Conservation (phyloP, 257 asterid genomes). For the Apocynum venetum region DNA sequence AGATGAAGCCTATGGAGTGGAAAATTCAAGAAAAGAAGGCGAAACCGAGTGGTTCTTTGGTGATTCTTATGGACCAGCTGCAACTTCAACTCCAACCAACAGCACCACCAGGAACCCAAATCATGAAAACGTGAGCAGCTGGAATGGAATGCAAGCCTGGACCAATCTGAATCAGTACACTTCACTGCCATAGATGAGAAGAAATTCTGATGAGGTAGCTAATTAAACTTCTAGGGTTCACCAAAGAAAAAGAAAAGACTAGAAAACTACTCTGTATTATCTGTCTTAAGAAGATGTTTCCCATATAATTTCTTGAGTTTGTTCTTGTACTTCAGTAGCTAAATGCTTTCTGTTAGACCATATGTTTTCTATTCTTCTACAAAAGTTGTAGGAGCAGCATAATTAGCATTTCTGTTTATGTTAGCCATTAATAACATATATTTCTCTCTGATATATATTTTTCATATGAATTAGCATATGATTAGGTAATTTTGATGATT, state of each 20-base stretch:
- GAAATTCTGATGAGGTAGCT: constrained; percentile 11
- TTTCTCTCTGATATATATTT: neutral
- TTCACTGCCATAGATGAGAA: constrained; percentile 38
- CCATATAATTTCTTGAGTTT: constrained; percentile 8
- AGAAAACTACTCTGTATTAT: neutral
- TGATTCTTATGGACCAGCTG: constrained; percentile 33
- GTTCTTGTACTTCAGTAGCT: constrained; percentile 1
- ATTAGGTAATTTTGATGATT: neutral
- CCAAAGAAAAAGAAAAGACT: neutral
- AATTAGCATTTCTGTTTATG: neutral
- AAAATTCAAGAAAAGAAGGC: constrained; percentile 34
- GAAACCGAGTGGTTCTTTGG: constrained; percentile 68
- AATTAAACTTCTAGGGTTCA: constrained; percentile 2
- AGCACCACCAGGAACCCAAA: constrained; percentile 26
- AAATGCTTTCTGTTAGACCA: neutral
- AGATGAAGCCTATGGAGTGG: constrained; percentile 16
- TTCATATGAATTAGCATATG: too few relatives aligned
- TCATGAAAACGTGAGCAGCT: constrained; percentile 27
- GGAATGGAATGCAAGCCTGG: constrained; percentile 72
- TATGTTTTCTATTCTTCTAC: constrained; percentile 10
- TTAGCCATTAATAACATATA: constrained; percentile 2
- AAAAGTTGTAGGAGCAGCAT: neutral
- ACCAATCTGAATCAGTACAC: constrained; percentile 47
- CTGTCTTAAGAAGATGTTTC: constrained; percentile 13
- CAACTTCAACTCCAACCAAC: constrained; percentile 29